Evolutionary conservation across 495 filamentous ascomycete species (phyloP).

Genomic region (Penicillium antarcticum): DNA sequence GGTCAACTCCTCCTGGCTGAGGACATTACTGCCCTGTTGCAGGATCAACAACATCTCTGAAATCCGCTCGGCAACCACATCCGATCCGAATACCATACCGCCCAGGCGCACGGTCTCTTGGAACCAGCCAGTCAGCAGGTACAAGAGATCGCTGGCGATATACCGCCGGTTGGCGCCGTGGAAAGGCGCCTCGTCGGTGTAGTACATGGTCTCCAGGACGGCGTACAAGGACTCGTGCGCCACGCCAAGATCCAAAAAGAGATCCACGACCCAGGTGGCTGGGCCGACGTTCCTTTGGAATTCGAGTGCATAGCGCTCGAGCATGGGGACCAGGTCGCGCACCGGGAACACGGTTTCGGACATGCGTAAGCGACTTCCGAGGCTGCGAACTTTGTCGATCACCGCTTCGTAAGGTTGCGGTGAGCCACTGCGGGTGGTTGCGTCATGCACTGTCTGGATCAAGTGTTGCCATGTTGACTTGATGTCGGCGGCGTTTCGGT

Average conservation of each 20-base stretch:
- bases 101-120: slow-evolving; percentile 53
- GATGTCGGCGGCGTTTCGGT: slow-evolving; percentile 80
- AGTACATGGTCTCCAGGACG: slow-evolving; percentile 79
- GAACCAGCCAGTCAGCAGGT: slow-evolving; percentile 62
- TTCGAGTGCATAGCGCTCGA: slow-evolving; percentile 75
- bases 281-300: slow-evolving; percentile 64
- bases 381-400: slow-evolving; percentile 64
- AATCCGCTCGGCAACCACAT: slow-evolving; percentile 44
- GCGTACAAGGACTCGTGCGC: slow-evolving; percentile 70
- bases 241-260: slow-evolving; percentile 74
- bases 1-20: slow-evolving; percentile 28
- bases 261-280: slow-evolving; percentile 75
- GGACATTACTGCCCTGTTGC: slow-evolving; percentile 32
- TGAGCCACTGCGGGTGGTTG: slow-evolving; percentile 51
- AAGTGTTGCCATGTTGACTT: slow-evolving; percentile 78
- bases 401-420: slow-evolving; percentile 76
- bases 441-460: slow-evolving; percentile 64
- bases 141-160: slow-evolving; percentile 60
- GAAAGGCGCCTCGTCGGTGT: slow-evolving; percentile 82
- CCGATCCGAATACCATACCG: slow-evolving; percentile 52
- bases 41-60: slow-evolving; percentile 44
- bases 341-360: slow-evolving; percentile 79
- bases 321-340: slow-evolving; percentile 59
- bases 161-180: slow-evolving; percentile 57
- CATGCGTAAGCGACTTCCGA: slow-evolving; percentile 75